Base-by-base conservation (phyloP, 1,284 basidiomycete species). In the Puccinia coronata region DNA sequence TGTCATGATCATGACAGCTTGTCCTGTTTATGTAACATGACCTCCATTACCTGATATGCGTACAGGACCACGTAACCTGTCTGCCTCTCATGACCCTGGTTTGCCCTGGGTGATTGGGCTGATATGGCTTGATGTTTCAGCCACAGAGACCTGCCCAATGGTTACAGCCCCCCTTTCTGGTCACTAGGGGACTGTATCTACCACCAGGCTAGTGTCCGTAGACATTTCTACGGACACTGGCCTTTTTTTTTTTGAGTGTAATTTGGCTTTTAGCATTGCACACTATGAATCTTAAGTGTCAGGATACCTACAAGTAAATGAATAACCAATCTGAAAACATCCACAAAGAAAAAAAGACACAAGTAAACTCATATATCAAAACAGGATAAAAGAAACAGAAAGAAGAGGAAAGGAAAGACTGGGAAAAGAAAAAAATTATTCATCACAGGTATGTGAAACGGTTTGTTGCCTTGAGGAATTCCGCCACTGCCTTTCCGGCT, bases 281-380 rank as follows among this genome's bases (percentile, higher is more conserved):
- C 59, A 61, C 59, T 61, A 61, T 61, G 59, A 61, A 61, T 61
- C 28, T 61, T 36, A 34, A 36, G 18, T 36, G 5, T 16, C 59
- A 9, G 28, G 18, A 28, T 61, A 61, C 31, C 34, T 61, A 61
- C 28, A 61, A 12, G 36, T 61, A 16, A 61, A 28, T 11, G 28
- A 16, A 28, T 61, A 61, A 47, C 6, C 43, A 47, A 47, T 6
- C 18, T 36, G 28, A 11, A 61, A 28, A 63, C 23, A 31, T 18
- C 25, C 5, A 51, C 2, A 65, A 61, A 61, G 18, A 47, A 43
- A 65, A 41, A 61, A 47, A 75, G 36, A 20, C 25, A 61, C 43
- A 61, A 41, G 51, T 41, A 74, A 36, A 57, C n/a, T n/a, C n/a
- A n/a, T n/a, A n/a, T n/a, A n/a, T n/a, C n/a, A 51, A 63, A 74